A percentile compares a stretch with the other conserved stretches of the same genome.
phyloP scores from a whole-genome alignment of 352 stramenopile genomes.

The Phytopythium vexans region DNA sequence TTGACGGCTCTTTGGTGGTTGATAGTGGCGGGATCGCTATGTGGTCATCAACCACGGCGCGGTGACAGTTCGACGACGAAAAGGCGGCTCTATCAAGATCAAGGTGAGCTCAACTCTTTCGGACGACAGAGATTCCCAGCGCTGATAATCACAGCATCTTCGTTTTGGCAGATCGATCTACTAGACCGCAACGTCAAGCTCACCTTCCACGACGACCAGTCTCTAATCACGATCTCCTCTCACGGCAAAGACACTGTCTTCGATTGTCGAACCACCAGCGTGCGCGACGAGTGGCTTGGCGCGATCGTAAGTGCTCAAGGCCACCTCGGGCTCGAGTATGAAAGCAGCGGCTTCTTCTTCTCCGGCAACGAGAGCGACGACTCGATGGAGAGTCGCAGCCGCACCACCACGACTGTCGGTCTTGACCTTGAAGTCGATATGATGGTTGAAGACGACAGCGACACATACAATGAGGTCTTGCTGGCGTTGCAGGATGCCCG shows the following conservation, averaged over 20 bases:
- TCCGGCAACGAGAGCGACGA: conserved; percentile 39
- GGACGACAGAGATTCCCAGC: not conserved
- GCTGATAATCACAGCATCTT: not conserved
- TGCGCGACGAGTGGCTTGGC: conserved; percentile 61
- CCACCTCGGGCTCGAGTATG: conserved; percentile 22
- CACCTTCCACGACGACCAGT: conserved; percentile 59
- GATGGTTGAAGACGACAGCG: conserved; percentile 21
- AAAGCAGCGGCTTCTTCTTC: conserved; percentile 36
- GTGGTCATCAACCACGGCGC: conserved; percentile 48
- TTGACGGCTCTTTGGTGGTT: not conserved
- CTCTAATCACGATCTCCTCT: conserved; percentile 47
- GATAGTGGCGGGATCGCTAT: conserved; percentile 67
- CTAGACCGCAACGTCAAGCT: conserved; percentile 48
- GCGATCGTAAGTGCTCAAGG: conserved; percentile 55
- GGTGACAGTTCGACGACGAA: conserved; percentile 43
- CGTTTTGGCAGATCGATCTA: conserved; percentile 47
- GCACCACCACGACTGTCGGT: conserved; percentile 5
- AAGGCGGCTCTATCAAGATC: conserved; percentile 46
- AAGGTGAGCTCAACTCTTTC: conserved; percentile 32
- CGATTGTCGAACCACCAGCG: conserved; percentile 39
- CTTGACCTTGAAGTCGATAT: conserved; percentile 7
- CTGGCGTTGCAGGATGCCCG: conserved; percentile 55
- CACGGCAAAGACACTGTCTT: conserved; percentile 43
- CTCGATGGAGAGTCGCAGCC: not conserved
- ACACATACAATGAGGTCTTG: conserved; percentile 50